Conservation (phyloP, 2,329 filamentous ascomycete genomes). For the Sporothrix pallida region DNA sequence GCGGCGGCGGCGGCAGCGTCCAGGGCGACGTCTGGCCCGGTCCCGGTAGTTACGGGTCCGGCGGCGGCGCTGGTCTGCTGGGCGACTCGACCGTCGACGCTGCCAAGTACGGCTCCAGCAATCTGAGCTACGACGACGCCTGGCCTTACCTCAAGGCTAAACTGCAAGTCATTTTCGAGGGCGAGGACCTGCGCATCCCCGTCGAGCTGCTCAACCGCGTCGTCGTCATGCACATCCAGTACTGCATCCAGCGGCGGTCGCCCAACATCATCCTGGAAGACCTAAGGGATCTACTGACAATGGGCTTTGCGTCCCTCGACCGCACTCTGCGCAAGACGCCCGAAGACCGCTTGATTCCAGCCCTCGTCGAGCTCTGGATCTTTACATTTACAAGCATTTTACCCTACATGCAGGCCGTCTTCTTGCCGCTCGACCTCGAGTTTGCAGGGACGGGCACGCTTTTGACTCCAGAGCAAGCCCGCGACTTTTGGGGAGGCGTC, state of each 20-base stretch:
- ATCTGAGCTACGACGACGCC: conserved; percentile 76
- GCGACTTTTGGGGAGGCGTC: conserved; percentile 87
- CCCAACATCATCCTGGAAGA: conserved; percentile 77
- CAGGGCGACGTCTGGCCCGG: conserved; percentile 55
- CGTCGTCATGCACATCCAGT: conserved; percentile 78
- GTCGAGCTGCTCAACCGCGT: conserved; percentile 84
- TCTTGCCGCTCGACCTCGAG: conserved; percentile 89
- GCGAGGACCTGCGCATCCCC: conserved; percentile 77
- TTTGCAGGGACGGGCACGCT: conserved; percentile 84
- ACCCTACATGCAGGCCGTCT: conserved; percentile 94
- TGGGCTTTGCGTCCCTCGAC: conserved; percentile 85
- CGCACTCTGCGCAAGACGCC: conserved; percentile 78
- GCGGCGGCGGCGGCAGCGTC: conserved; percentile 6
- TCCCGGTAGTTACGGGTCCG: conserved; percentile 56
- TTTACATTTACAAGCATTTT: conserved; percentile 88
- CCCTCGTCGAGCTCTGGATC: conserved; percentile 92
- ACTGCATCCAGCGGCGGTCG: conserved; percentile 74
- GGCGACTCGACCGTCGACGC: conserved; percentile 58
- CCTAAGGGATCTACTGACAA: conserved; percentile 73
- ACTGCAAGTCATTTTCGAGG: conserved; percentile 78
- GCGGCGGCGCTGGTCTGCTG: conserved; percentile 54
- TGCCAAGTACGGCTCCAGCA: conserved; percentile 67
- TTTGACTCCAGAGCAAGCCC: conserved; percentile 77
- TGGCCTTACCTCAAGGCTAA: conserved; percentile 82
- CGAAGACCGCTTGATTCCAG: conserved; percentile 87